Evolutionary conservation across 176 grass and related monocot genomes (phyloP).

Genomic region (Carex littledalei): DNA sequence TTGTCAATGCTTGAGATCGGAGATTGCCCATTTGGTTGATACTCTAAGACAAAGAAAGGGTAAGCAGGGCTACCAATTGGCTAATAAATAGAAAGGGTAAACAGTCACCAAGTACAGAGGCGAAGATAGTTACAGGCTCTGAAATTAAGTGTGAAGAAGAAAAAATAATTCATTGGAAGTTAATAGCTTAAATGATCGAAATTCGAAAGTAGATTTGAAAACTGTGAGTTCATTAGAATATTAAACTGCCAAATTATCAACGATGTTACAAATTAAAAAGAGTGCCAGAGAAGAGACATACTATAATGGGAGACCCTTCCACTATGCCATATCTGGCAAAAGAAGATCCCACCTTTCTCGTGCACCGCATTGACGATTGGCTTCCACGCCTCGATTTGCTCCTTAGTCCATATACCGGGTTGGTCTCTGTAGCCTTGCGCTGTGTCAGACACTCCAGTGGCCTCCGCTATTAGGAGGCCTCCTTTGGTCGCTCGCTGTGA

Average conservation of each 20-base stretch:
- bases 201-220: background rate
- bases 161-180: background rate
- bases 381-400: slow-evolving; percentile 41
- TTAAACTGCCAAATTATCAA: background rate
- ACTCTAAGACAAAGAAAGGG: slow-evolving; percentile 9
- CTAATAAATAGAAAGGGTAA: background rate
- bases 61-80: background rate
- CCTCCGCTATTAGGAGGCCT: slow-evolving; percentile 42
- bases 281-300: background rate
- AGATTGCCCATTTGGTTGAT: slow-evolving; percentile 37
- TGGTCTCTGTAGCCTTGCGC: slow-evolving; percentile 42
- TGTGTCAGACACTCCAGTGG: slow-evolving; percentile 44
- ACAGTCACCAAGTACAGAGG: background rate
- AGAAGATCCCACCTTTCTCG: slow-evolving; percentile 42
- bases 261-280: background rate
- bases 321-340: slow-evolving; percentile 54
- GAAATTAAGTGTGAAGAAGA: background rate
- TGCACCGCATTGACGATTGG: slow-evolving; percentile 50
- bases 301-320: slow-evolving; percentile 38
- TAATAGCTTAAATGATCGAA: background rate
- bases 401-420: slow-evolving; percentile 36
- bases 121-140: background rate
- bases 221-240: too few species aligned
- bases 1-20: slow-evolving; percentile 55
- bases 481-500: slow-evolving; percentile 30